Evolutionary conservation across 2,329 filamentous ascomycete species (phyloP).

Genomic region (Cercospora janseana): DNA sequence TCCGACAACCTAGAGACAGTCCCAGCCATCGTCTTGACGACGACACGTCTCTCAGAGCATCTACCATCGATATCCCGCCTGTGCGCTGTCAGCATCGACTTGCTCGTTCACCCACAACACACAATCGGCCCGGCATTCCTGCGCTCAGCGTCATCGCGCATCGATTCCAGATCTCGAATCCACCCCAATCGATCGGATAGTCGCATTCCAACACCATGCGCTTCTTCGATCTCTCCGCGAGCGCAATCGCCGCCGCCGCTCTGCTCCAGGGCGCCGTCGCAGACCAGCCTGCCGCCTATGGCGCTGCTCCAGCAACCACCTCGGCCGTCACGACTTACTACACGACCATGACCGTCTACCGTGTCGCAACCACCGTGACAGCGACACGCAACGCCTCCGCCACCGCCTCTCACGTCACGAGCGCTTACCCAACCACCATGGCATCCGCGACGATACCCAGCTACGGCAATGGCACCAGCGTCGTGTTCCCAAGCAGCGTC

Average conservation of each 20-base stretch:
- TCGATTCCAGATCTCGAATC: slow-evolving; percentile 13
- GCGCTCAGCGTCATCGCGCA: slow-evolving; percentile 17
- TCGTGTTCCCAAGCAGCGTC: slow-evolving; percentile 15
- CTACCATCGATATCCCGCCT: slow-evolving; percentile 10
- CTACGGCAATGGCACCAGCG: slow-evolving; percentile 24
- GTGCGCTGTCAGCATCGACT: slow-evolving; percentile 3
- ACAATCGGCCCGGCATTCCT: slow-evolving; percentile 18
- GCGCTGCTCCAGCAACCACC: slow-evolving; percentile 14
- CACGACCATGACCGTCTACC: slow-evolving; percentile 31
- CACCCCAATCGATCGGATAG: slow-evolving; percentile 14
- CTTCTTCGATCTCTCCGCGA: slow-evolving; percentile 27
- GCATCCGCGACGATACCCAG: slow-evolving; percentile 10
- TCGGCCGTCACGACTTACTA: slow-evolving; percentile 29
- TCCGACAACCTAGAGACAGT: slow-evolving; percentile 21
- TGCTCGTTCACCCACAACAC: slow-evolving; percentile 11
- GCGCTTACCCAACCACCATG: slow-evolving; percentile 11
- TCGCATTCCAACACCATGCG: slow-evolving; percentile 29
- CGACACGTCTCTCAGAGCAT: slow-evolving; percentile 19
- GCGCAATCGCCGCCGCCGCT: slow-evolving; percentile 23
- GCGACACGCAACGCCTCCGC: slow-evolving; percentile 26
- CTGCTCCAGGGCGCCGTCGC: slow-evolving; percentile 17
- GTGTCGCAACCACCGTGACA: slow-evolving; percentile 32
- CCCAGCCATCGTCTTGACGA: slow-evolving; percentile 22
- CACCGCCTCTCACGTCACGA: slow-evolving; percentile 20
- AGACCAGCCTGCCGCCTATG: no score